Conservation (phyloP, 108 stramenopile species). For the Epipyxis sp. region DNA sequence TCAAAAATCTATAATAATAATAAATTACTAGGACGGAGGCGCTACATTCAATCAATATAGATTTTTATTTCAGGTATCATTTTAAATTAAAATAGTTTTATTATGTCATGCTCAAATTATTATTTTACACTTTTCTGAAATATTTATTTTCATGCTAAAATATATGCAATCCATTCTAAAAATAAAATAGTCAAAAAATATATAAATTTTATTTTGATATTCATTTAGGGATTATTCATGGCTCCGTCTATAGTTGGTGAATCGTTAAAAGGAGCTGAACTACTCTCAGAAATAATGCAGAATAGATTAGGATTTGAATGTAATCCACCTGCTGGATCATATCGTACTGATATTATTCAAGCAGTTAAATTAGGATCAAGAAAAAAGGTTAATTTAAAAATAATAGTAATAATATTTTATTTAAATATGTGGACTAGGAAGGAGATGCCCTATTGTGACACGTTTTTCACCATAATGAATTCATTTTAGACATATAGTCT, state of each 20-base stretch:
- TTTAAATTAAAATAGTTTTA: neutral
- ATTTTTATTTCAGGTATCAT: slow-evolving; percentile 30
- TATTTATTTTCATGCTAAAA: no score
- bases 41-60: slow-evolving; percentile 48
- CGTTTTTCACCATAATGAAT: no score
- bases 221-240: slow-evolving; percentile 50
- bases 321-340: slow-evolving; percentile 37
- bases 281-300: slow-evolving; percentile 44
- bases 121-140: neutral
- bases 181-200: no score
- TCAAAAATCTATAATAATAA: no score
- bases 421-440: no score
- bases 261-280: slow-evolving; percentile 43
- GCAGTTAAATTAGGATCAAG: slow-evolving; percentile 43
- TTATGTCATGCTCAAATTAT: neutral
- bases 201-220: neutral
- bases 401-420: no score
- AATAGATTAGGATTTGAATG: slow-evolving; percentile 40
- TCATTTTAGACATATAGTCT: no score
- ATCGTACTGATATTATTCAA: slow-evolving; percentile 50
- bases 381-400: neutral
- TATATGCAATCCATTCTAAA: slow-evolving; percentile 10
- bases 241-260: slow-evolving; percentile 50
- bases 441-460: no score
- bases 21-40: no score